Percentiles rank a stretch among this genome's conserved stretches.
Evolutionary conservation across 1,139 yeast genomes (phyloP).

Genomic region (Spathaspora jeffriesii): DNA sequence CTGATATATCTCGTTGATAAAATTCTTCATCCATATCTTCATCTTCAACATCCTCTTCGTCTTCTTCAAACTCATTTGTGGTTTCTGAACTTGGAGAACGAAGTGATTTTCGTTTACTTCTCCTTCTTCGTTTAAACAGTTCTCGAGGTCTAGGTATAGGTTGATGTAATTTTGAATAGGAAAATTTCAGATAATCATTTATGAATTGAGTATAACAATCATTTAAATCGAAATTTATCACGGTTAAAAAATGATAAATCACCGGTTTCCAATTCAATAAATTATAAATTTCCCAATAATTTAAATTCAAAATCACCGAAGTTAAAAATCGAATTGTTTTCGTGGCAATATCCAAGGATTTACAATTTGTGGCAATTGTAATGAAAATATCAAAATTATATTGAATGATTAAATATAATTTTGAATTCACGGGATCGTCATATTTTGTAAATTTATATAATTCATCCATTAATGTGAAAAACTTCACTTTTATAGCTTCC

Average conservation of each 20-base stretch:
- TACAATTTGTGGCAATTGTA: constrained; percentile 31
- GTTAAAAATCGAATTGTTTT: constrained; percentile 41
- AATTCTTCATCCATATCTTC: constrained; percentile 3
- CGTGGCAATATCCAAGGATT: constrained; percentile 33
- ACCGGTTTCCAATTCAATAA: constrained; percentile 46
- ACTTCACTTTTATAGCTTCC: constrained; percentile 23
- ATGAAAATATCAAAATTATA: constrained; percentile 42
- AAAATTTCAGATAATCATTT: constrained; percentile 31
- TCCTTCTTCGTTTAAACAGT: constrained; percentile 6
- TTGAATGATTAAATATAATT: constrained; percentile 36
- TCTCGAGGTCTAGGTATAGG: constrained; percentile 14
- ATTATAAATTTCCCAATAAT: constrained; percentile 50
- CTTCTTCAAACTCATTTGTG: constrained; percentile 5
- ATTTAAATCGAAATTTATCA: constrained; percentile 40
- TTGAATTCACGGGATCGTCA: constrained; percentile 32
- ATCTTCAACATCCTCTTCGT: background rate
- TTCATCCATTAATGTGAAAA: constrained; percentile 24
- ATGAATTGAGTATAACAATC: constrained; percentile 41
- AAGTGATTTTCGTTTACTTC: constrained; percentile 6
- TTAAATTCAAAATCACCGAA: constrained; percentile 36
- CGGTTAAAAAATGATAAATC: constrained; percentile 38
- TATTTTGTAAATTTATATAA: constrained; percentile 22
- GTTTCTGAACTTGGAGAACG: constrained; percentile 11
- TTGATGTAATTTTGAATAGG: constrained; percentile 20
- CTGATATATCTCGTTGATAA: constrained; percentile 19